Evolutionary conservation across 2,329 filamentous ascomycete species (phyloP).

Genomic region (Davidsoniella eucalypti): DNA sequence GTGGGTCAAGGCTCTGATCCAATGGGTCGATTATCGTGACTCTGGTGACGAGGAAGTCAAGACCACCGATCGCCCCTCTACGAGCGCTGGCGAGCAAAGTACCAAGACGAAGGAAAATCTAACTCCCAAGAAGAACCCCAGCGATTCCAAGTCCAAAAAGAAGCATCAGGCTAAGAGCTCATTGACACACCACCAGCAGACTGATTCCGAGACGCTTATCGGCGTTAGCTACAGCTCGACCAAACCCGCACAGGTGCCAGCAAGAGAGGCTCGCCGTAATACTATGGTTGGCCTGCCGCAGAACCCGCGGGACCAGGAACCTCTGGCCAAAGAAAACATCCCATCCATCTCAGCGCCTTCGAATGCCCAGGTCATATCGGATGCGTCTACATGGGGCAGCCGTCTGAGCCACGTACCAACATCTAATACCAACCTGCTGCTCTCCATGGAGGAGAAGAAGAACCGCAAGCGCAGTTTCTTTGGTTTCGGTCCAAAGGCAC

Average conservation of each 20-base stretch:
- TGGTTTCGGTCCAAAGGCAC: constrained; percentile 46
- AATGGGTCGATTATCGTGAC: constrained; percentile 68
- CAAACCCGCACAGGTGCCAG: constrained; percentile 33
- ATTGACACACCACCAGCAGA: constrained; percentile 18
- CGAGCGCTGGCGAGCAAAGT: constrained; percentile 2
- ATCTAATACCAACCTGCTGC: not conserved
- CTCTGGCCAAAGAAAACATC: constrained; percentile 22
- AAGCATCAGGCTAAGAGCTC: constrained; percentile 17
- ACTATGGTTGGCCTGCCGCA: constrained; percentile 22
- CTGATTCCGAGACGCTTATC: constrained; percentile 32
- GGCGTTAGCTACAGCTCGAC: constrained; percentile 42
- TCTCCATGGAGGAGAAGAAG: constrained; percentile 55
- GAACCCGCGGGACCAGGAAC: constrained; percentile 17
- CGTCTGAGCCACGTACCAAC: constrained; percentile 27
- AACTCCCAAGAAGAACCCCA: constrained; percentile 15
- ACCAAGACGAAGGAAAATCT: constrained; percentile 28
- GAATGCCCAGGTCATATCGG: constrained; percentile 69
- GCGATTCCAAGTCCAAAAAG: constrained; percentile 15
- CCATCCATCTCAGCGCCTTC: constrained; percentile 61
- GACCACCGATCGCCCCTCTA: constrained; percentile 17
- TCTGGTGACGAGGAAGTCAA: constrained; percentile 31
- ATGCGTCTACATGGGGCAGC: constrained; percentile 74
- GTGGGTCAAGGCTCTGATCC: constrained; percentile 81
- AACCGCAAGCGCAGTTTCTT: constrained; percentile 64
- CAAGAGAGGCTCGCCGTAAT: constrained; percentile 20